Conservation (phyloP, 345 rosid genomes). For the Laguncularia racemosa region DNA sequence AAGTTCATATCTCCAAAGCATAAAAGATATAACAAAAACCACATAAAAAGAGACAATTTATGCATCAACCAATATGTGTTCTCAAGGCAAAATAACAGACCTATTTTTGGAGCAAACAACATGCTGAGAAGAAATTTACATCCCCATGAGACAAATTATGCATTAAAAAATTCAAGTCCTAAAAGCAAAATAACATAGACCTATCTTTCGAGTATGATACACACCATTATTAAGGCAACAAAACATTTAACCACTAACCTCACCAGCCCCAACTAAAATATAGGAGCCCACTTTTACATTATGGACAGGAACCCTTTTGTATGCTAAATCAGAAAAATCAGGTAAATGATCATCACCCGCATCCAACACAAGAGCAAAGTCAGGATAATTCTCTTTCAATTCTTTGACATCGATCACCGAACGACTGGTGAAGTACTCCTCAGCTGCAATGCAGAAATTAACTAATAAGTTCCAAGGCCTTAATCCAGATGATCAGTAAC, state of each 20-base stretch:
- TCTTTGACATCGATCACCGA: conserved; percentile 94
- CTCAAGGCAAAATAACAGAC: too few species aligned
- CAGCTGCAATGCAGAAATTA: conserved; percentile 46
- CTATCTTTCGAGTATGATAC: neutral
- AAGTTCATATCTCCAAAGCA: too few species aligned
- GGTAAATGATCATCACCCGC: conserved; percentile 55
- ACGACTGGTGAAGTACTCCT: conserved; percentile 88
- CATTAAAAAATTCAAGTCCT: too few species aligned
- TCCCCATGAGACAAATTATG: too few species aligned
- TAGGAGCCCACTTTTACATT: conserved; percentile 76
- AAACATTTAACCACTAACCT: conserved; percentile 48
- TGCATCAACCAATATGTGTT: too few species aligned
- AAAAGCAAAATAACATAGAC: too few species aligned
- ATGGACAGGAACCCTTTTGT: conserved; percentile 79
- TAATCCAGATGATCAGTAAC: too few species aligned
- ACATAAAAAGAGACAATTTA: too few species aligned
- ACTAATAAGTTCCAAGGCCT: too few species aligned
- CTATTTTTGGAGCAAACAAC: too few species aligned
- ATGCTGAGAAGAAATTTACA: too few species aligned
- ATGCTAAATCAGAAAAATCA: conserved; percentile 58
- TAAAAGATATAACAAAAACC: too few species aligned
- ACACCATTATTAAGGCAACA: neutral
- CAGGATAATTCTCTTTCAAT: conserved; percentile 88
- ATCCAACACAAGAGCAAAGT: conserved; percentile 60
- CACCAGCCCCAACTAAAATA: conserved; percentile 91